Conservation (phyloP, 345 rosid species). For the Sonneratia caseolaris region DNA sequence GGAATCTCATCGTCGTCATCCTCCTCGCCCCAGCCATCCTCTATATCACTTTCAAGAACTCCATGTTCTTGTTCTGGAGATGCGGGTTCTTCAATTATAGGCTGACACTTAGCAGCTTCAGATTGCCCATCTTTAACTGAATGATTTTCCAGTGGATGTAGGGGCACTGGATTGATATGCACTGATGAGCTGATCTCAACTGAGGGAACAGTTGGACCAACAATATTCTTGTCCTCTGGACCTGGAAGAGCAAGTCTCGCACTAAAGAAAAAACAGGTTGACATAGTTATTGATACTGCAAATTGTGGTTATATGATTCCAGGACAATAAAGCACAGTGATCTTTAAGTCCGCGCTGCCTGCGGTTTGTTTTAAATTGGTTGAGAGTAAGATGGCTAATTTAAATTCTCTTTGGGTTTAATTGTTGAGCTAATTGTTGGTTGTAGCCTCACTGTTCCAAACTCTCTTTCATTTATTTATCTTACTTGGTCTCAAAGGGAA, state of each 20-base stretch:
- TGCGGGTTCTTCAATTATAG: conserved; percentile 83
- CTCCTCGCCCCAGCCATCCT: conserved; percentile 33
- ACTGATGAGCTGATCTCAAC: conserved; percentile 23
- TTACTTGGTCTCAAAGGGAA: background rate
- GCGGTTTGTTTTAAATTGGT: background rate
- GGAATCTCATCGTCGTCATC: conserved; percentile 85
- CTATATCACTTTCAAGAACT: conserved; percentile 52
- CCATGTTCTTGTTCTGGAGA: conserved; percentile 57
- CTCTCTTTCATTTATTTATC: background rate
- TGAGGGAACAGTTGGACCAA: conserved; percentile 29
- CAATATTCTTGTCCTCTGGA: conserved; percentile 57
- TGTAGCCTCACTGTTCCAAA: background rate
- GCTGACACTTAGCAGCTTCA: conserved; percentile 18
- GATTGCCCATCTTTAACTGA: background rate
- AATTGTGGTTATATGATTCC: background rate
- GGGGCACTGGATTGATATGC: conserved; percentile 29
- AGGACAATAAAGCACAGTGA: background rate
- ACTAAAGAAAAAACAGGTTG: conserved; percentile 33
- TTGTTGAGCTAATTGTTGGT: background rate
- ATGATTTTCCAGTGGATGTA: conserved; percentile 22
- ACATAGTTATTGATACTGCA: background rate
- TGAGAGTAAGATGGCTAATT: background rate
- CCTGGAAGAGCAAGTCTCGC: conserved; percentile 87
- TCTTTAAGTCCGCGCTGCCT: background rate
- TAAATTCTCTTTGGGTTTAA: background rate